A percentile compares a stretch with the other conserved stretches of the same genome.
Evolutionary conservation across 805 yeast species (phyloP).

Genomic region (Suhomyces sp.): DNA sequence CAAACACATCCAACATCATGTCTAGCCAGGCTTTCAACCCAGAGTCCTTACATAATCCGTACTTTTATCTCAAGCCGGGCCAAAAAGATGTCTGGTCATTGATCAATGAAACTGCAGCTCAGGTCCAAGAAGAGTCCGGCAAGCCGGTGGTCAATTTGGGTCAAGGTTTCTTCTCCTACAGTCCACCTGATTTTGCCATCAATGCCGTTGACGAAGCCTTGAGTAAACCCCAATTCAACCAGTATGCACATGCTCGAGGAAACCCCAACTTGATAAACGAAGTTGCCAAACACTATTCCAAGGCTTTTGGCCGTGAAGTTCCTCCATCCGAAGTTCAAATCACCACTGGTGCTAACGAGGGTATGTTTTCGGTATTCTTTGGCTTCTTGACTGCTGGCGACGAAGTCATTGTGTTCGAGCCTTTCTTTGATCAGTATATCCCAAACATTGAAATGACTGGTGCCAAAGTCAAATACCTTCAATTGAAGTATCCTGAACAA

Average conservation of each 20-base stretch:
- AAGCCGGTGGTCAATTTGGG: constrained; percentile 85
- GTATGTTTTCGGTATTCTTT: constrained; percentile 78
- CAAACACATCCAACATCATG: background rate
- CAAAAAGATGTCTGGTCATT: constrained; percentile 93
- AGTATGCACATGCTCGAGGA: constrained; percentile 90
- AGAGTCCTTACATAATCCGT: constrained; percentile 51
- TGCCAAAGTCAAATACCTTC: constrained; percentile 85
- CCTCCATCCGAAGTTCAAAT: constrained; percentile 65
- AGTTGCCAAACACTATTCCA: constrained; percentile 67
- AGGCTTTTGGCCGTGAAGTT: constrained; percentile 57
- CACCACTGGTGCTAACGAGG: constrained; percentile 97
- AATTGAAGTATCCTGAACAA: constrained; percentile 77
- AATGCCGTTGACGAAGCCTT: constrained; percentile 77
- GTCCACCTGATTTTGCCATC: constrained; percentile 92
- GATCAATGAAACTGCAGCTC: constrained; percentile 92
- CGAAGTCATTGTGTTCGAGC: constrained; percentile 94
- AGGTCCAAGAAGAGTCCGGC: constrained; percentile 66
- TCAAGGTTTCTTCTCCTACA: constrained; percentile 94
- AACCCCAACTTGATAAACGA: constrained; percentile 72
- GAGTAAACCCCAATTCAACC: constrained; percentile 72
- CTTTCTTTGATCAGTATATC: constrained; percentile 95
- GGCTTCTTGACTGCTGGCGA: constrained; percentile 86
- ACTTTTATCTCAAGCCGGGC: constrained; percentile 55
- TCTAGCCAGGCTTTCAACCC: constrained; percentile 10
- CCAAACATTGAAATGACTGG: constrained; percentile 93